These are phyloP conservation scores for Aspergillus luchuensis DNA, from an alignment of 2,329 filamentous ascomycete species.

Conservation along the genomic window DNA sequence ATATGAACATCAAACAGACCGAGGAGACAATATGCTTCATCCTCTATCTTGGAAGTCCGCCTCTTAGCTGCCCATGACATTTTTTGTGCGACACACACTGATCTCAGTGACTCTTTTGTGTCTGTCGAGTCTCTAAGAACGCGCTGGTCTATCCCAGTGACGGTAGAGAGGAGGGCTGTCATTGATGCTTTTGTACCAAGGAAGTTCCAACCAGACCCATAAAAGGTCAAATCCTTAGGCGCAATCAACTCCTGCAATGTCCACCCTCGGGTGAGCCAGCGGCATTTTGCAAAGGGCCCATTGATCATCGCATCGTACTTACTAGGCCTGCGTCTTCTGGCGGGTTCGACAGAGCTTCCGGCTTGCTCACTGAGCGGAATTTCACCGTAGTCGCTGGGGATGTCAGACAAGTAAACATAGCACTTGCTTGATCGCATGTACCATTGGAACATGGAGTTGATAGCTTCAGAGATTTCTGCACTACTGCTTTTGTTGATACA, in stretches of 20 bases:
- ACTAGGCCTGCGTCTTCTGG: neutral
- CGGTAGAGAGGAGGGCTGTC: neutral
- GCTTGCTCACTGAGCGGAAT: neutral
- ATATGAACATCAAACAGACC: neutral
- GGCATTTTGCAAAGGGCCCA: neutral
- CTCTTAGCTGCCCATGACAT: constrained; percentile 33
- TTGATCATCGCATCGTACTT: neutral
- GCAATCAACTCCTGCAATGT: constrained; percentile 23
- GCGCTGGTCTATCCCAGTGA: neutral
- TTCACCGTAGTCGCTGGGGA: neutral
- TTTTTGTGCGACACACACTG: constrained; percentile 12
- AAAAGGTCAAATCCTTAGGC: constrained; percentile 7
- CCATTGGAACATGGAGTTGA: constrained; percentile 28
- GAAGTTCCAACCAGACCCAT: neutral
- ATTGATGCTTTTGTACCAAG: neutral
- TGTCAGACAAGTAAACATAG: constrained; percentile 23
- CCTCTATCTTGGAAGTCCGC: constrained; percentile 26
- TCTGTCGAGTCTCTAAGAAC: neutral
- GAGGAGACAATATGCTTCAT: constrained; percentile 31
- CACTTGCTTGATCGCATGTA: constrained; percentile 19
- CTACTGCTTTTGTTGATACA: neutral
- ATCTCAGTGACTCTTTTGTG: neutral
- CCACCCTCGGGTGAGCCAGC: constrained; percentile 22
- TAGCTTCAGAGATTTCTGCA: constrained; percentile 17
- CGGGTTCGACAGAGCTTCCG: neutral